These are phyloP conservation scores for Ehretia macrophylla DNA, from an alignment of 257 asterid genomes.

Conservation along the genomic window DNA sequence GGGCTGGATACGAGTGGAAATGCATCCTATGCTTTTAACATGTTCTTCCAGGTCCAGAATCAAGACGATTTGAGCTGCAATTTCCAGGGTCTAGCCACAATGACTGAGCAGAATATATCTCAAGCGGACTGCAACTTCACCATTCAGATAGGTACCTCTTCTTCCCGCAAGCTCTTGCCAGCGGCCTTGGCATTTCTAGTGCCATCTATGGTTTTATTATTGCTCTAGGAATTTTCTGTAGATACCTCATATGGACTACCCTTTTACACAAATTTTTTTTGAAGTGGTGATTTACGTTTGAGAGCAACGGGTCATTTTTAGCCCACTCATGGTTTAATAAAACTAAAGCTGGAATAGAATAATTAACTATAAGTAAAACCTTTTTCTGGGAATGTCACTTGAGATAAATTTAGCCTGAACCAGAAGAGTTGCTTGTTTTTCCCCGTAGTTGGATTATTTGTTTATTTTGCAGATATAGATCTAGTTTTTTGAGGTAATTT, in stretches of 20 bases:
- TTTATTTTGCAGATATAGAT: no score
- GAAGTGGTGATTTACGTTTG: not conserved
- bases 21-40: slow-evolving; percentile 69
- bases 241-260: slow-evolving; percentile 11
- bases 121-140: slow-evolving; percentile 66
- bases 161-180: slow-evolving; percentile 23
- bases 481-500: no score
- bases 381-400: no score
- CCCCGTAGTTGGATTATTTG: no score
- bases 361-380: no score
- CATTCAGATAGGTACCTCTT: slow-evolving; percentile 50
- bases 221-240: slow-evolving; percentile 17
- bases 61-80: slow-evolving; percentile 46
- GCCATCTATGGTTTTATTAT: slow-evolving; percentile 11
- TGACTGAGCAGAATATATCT: slow-evolving; percentile 54
- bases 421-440: no score
- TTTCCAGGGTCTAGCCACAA: slow-evolving; percentile 57
- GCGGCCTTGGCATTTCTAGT: slow-evolving; percentile 12
- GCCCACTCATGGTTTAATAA: not conserved
- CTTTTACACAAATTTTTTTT: slow-evolving; percentile 3
- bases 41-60: slow-evolving; percentile 60
- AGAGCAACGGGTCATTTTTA: not conserved
- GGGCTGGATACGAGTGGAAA: slow-evolving; percentile 64
- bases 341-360: no score
- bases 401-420: no score